These are phyloP conservation scores for Rhododendron simsii DNA, from an alignment of 148 eudicot genomes.

Conservation along the genomic window DNA sequence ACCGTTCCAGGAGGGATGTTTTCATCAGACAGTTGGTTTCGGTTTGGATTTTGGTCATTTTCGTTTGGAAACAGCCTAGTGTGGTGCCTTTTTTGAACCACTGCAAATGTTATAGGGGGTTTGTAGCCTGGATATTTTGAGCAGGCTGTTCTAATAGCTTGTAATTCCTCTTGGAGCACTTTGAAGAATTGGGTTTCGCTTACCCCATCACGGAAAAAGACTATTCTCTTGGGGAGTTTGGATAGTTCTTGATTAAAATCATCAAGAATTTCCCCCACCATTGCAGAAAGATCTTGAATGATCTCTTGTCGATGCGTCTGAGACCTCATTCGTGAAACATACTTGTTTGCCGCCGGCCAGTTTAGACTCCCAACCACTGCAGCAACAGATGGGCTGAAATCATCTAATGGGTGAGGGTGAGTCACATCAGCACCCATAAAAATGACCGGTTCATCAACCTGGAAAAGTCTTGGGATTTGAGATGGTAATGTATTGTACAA, in stretches of 20 bases:
- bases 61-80: slow-evolving; percentile 71
- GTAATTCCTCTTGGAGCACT: slow-evolving; percentile 67
- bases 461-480: slow-evolving; percentile 68
- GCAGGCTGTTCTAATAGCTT: slow-evolving; percentile 56
- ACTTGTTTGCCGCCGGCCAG: slow-evolving; percentile 89
- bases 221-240: slow-evolving; percentile 57
- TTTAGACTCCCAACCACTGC: slow-evolving; percentile 89
- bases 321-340: slow-evolving; percentile 81
- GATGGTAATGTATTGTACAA: slow-evolving; percentile 64
- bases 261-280: slow-evolving; percentile 62
- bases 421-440: slow-evolving; percentile 98
- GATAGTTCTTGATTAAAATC: slow-evolving; percentile 56
- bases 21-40: slow-evolving; percentile 35
- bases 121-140: slow-evolving; percentile 47
- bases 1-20: slow-evolving; percentile 89
- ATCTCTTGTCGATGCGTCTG: slow-evolving; percentile 93
- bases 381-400: slow-evolving; percentile 86
- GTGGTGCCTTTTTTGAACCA: slow-evolving; percentile 92
- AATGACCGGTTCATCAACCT: slow-evolving; percentile 55
- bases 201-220: slow-evolving; percentile 90
- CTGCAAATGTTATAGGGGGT: slow-evolving; percentile 77
- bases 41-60: slow-evolving; percentile 26
- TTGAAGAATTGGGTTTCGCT: slow-evolving; percentile 91
- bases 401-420: slow-evolving; percentile 91
- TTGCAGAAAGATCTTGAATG: slow-evolving; percentile 70